These are phyloP conservation scores for Myxozyma kluyveri DNA, from an alignment of 805 yeast species.

Conservation along the genomic window DNA sequence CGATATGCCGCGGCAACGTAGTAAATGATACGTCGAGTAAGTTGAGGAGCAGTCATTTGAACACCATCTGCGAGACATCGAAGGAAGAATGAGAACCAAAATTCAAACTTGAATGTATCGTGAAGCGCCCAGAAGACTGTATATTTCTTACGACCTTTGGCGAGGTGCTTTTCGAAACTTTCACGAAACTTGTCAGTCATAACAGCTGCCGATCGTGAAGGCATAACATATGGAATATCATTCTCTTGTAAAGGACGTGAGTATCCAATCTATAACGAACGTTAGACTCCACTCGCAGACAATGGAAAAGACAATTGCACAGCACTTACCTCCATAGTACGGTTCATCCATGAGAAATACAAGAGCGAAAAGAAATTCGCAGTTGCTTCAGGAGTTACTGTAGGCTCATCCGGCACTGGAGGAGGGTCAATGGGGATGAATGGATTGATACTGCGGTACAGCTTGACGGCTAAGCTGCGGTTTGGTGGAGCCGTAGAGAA, in stretches of 20 bases:
- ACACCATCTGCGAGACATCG: constrained; percentile 38
- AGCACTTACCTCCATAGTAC: neutral
- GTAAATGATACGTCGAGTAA: constrained; percentile 61
- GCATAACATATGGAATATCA: constrained; percentile 51
- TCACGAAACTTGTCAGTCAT: constrained; percentile 42
- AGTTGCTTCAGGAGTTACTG: neutral
- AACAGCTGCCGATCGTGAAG: constrained; percentile 39
- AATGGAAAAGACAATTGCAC: neutral
- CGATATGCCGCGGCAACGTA: constrained; percentile 55
- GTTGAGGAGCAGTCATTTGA: constrained; percentile 59
- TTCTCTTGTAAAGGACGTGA: constrained; percentile 57
- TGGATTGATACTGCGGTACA: neutral
- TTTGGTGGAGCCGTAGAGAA: no score
- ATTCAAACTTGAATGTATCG: constrained; percentile 39
- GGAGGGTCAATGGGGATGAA: neutral
- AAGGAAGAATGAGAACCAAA: constrained; percentile 39
- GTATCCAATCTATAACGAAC: constrained; percentile 53
- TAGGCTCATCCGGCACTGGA: neutral
- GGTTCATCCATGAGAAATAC: neutral
- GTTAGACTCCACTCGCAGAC: no score
- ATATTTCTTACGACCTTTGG: constrained; percentile 32
- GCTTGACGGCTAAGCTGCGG: neutral
- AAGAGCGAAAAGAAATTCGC: neutral
- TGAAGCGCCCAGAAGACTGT: constrained; percentile 39
- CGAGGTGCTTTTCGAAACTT: constrained; percentile 36